Conservation (phyloP, 345 rosid genomes). For the Adansonia digitata region DNA sequence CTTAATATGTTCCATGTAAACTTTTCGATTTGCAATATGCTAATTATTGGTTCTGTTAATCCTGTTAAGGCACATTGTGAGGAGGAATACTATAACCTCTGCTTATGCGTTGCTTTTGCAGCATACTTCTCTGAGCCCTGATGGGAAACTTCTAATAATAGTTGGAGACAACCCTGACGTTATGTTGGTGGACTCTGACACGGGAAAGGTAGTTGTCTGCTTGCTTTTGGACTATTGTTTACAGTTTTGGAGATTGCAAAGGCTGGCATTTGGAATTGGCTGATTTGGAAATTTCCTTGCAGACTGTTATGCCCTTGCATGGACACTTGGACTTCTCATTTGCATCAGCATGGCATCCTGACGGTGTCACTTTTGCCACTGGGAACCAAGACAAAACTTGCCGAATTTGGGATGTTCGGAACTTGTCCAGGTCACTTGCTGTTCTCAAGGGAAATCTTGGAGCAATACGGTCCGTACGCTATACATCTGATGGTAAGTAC, state of each 20-base stretch:
- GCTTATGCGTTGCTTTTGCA: constrained; percentile 24
- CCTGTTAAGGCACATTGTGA: background rate
- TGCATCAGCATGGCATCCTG: constrained; percentile 84
- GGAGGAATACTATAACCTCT: background rate
- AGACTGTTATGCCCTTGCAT: constrained; percentile 40
- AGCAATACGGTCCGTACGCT: constrained; percentile 64
- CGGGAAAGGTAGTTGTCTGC: constrained; percentile 46
- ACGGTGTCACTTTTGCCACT: constrained; percentile 65
- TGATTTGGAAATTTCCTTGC: constrained; percentile 11
- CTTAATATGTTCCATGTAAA: background rate
- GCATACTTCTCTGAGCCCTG: constrained; percentile 76
- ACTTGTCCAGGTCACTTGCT: constrained; percentile 50
- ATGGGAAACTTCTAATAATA: constrained; percentile 58
- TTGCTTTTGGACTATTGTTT: background rate
- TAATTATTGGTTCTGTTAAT: background rate
- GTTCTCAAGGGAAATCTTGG: constrained; percentile 76
- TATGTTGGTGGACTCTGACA: constrained; percentile 53
- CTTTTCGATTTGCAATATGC: background rate
- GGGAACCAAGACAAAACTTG: constrained; percentile 86
- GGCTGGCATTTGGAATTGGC: background rate
- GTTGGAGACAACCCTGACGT: constrained; percentile 76
- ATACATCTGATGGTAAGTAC: constrained; percentile 55
- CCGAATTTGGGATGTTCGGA: constrained; percentile 68
- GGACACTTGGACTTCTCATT: constrained; percentile 79
- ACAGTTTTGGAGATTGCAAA: background rate